phyloP scores from a whole-genome alignment of 2,329 filamentous ascomycete genomes.

The Ophiostoma himal-ulmi region DNA sequence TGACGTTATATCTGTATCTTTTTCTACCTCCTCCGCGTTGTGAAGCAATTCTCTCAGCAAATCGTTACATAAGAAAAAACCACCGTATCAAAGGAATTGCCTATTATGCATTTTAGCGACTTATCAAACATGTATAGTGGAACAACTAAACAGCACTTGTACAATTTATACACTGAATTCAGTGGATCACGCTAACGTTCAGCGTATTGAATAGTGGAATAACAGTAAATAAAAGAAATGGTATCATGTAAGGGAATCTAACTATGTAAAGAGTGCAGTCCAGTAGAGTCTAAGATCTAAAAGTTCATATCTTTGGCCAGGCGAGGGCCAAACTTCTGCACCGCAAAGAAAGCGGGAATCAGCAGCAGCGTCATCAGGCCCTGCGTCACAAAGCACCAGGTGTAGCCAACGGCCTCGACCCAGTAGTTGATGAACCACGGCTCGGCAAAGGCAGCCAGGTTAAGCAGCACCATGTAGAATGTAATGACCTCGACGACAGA shows the following conservation, averaged over 20 bases:
- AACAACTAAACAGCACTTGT: not conserved
- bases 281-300: not conserved
- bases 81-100: slow-evolving; percentile 3
- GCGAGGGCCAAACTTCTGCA: slow-evolving; percentile 6
- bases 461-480: slow-evolving; percentile 15
- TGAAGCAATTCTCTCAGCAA: slow-evolving; percentile 4
- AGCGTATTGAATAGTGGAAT: not conserved
- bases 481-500: slow-evolving; percentile 12
- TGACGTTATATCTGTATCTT: not conserved
- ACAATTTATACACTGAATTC: not conserved
- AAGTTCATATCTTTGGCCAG: slow-evolving; percentile 13
- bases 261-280: not conserved
- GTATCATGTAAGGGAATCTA: slow-evolving; percentile 2
- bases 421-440: slow-evolving; percentile 18
- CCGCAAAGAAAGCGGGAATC: not conserved
- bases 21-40: slow-evolving; percentile 7
- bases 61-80: not conserved
- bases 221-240: not conserved
- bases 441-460: slow-evolving; percentile 17
- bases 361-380: slow-evolving; percentile 16
- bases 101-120: slow-evolving; percentile 7
- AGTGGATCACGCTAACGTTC: not conserved
- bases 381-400: slow-evolving; percentile 16
- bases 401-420: slow-evolving; percentile 16
- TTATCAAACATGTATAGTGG: not conserved